phyloP scores from a whole-genome alignment of 1,284 basidiomycete species.

The Albatrellus sp. region DNA sequence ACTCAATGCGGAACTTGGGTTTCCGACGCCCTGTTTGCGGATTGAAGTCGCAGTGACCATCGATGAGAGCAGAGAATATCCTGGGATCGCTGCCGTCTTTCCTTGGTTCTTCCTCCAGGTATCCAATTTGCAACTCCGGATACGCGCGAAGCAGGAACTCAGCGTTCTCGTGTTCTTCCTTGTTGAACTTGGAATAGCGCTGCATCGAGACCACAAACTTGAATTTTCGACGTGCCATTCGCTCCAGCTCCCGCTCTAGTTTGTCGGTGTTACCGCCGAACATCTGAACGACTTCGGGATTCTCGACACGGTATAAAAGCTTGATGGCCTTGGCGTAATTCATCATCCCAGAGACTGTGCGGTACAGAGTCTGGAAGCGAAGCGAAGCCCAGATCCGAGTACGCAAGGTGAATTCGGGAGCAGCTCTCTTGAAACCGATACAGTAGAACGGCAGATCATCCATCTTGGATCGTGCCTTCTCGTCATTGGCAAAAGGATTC shows the following conservation, averaged over 20 bases:
- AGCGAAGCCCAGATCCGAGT: constrained; percentile 99
- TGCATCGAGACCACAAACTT: constrained; percentile 99
- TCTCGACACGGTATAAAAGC: constrained; percentile 97
- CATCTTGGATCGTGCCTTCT: constrained; percentile 77
- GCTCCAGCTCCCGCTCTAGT: constrained; percentile 91
- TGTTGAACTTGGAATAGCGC: constrained; percentile 98
- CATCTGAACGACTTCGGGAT: constrained; percentile 94
- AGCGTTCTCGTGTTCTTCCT: constrained; percentile 98
- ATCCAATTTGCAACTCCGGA: constrained; percentile 96
- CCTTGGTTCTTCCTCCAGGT: constrained; percentile 91
- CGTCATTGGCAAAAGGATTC: constrained; percentile 74
- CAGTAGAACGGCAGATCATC: constrained; percentile 98
- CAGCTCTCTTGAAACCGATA: constrained; percentile 98
- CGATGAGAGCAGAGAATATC: constrained; percentile 93
- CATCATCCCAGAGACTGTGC: constrained; percentile 99
- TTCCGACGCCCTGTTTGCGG: constrained; percentile 80
- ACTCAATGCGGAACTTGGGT: constrained; percentile 97
- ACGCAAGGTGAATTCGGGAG: constrained; percentile 95
- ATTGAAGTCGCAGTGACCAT: constrained; percentile 94
- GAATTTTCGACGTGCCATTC: constrained; percentile 97
- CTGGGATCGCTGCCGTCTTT: constrained; percentile 94
- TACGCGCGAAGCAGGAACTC: constrained; percentile 98
- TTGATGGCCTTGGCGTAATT: constrained; percentile 99
- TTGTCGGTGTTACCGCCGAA: constrained; percentile 98
- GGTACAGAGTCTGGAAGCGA: constrained; percentile 95